Evolutionary conservation across 164 flowering plant genomes (phyloP).

Genomic region (Paratinospora sagittata): DNA sequence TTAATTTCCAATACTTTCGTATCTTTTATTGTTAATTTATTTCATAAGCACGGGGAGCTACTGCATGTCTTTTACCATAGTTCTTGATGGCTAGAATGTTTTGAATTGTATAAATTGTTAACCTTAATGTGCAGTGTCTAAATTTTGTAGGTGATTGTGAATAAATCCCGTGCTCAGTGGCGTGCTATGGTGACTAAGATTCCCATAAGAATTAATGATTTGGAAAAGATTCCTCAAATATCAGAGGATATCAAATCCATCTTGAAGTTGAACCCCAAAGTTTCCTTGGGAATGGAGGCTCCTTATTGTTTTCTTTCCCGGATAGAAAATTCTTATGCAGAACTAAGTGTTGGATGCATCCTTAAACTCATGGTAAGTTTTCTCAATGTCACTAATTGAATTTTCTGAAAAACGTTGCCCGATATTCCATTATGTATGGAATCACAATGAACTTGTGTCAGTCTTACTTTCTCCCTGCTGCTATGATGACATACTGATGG

Average conservation of each 20-base stretch:
- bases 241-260: slow-evolving; percentile 63
- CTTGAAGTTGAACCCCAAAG: slow-evolving; percentile 58
- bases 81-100: neutral
- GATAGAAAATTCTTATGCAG: slow-evolving; percentile 65
- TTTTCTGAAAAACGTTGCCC: neutral
- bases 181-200: slow-evolving; percentile 56
- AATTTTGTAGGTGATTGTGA: slow-evolving; percentile 70
- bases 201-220: slow-evolving; percentile 51
- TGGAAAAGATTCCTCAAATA: slow-evolving; percentile 64
- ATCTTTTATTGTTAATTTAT: neutral
- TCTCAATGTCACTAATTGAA: neutral
- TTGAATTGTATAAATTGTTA: neutral
- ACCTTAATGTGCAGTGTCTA: neutral
- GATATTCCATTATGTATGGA: neutral
- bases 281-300: slow-evolving; percentile 63
- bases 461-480: neutral
- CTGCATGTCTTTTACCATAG: neutral
- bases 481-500: neutral
- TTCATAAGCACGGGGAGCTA: neutral
- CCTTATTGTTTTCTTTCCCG: slow-evolving; percentile 87
- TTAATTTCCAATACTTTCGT: neutral
- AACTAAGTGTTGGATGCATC: slow-evolving; percentile 76
- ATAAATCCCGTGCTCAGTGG: slow-evolving; percentile 83
- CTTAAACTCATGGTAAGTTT: slow-evolving; percentile 60
- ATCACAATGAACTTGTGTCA: neutral